A percentile compares a stretch with the other conserved stretches of the same genome.
Evolutionary conservation across 805 yeast species (phyloP).

Genomic region (Cyberlindnera maclurae): DNA sequence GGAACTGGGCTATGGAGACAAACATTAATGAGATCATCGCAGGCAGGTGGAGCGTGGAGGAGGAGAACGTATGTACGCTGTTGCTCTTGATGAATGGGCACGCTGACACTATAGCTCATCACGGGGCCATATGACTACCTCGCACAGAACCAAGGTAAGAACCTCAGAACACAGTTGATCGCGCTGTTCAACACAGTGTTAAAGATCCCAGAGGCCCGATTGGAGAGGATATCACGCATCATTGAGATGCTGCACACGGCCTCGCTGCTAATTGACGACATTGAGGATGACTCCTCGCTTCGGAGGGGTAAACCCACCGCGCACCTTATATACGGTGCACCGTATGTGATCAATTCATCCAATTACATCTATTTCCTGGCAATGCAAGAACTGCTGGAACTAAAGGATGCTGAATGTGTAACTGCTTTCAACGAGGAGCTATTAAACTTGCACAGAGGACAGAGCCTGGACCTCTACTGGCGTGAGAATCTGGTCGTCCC

Average conservation of each 20-base stretch:
- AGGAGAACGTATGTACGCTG: conserved; percentile 9
- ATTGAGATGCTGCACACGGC: conserved; percentile 61
- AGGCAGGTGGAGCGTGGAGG: neutral
- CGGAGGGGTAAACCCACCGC: conserved; percentile 79
- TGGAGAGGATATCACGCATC: conserved; percentile 36
- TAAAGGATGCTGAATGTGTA: conserved; percentile 20
- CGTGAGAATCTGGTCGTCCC: conserved; percentile 60
- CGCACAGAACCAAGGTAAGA: conserved; percentile 20
- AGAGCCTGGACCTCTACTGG: conserved; percentile 87
- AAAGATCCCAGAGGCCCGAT: conserved; percentile 30
- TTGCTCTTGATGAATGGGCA: no score
- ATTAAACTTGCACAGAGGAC: conserved; percentile 80
- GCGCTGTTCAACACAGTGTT: conserved; percentile 48
- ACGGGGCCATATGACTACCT: conserved; percentile 22
- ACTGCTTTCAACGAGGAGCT: conserved; percentile 61
- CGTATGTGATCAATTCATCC: conserved; percentile 77
- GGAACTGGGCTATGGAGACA: conserved; percentile 1
- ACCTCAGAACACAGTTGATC: conserved; percentile 31
- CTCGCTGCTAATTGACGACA: conserved; percentile 74
- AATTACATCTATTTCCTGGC: conserved; percentile 65
- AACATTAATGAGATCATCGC: conserved; percentile 1
- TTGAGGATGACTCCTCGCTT: conserved; percentile 68
- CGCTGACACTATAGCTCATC: conserved; percentile 7
- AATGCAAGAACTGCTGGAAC: conserved; percentile 31
- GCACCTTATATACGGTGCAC: conserved; percentile 68